These are phyloP conservation scores for Clonostachys rosea DNA, from an alignment of 2,329 filamentous ascomycete species.

Conservation along the genomic window DNA sequence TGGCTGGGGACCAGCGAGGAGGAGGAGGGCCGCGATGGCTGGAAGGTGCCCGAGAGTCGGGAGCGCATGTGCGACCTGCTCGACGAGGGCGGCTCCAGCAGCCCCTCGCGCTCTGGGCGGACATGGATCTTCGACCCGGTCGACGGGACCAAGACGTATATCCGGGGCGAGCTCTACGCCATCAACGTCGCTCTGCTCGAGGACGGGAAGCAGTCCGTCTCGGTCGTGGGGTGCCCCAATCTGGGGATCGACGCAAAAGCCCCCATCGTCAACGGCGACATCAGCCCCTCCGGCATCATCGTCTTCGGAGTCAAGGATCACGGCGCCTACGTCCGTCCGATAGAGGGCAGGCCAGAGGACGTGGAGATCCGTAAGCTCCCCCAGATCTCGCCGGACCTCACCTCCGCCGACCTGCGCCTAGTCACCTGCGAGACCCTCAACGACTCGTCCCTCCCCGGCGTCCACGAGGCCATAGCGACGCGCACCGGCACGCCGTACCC, in stretches of 20 bases:
- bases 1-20: conserved; percentile 1
- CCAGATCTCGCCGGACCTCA: conserved; percentile 10
- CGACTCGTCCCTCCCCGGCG: conserved; percentile 40
- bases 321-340: conserved; percentile 40
- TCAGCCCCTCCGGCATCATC: conserved; percentile 42
- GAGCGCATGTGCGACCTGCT: conserved; percentile 48
- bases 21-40: conserved; percentile 5
- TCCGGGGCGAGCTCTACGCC: conserved; percentile 49
- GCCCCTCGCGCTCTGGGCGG: conserved; percentile 28
- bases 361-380: not conserved
- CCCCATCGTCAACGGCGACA: conserved; percentile 34
- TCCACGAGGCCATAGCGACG: conserved; percentile 39
- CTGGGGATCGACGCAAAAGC: conserved; percentile 29
- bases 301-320: conserved; percentile 42
- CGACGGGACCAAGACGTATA: conserved; percentile 54
- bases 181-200: conserved; percentile 51
- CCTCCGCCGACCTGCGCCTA: conserved; percentile 25
- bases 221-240: conserved; percentile 43
- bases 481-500: conserved; percentile 21
- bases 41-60: conserved; percentile 24
- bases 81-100: conserved; percentile 41
- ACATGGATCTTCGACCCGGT: conserved; percentile 59
- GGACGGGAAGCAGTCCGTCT: conserved; percentile 42
- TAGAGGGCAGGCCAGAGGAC: conserved; percentile 18
- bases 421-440: conserved; percentile 41